phyloP scores from a whole-genome alignment of 73 alveolate species.

The Paramecium octaurelia region DNA sequence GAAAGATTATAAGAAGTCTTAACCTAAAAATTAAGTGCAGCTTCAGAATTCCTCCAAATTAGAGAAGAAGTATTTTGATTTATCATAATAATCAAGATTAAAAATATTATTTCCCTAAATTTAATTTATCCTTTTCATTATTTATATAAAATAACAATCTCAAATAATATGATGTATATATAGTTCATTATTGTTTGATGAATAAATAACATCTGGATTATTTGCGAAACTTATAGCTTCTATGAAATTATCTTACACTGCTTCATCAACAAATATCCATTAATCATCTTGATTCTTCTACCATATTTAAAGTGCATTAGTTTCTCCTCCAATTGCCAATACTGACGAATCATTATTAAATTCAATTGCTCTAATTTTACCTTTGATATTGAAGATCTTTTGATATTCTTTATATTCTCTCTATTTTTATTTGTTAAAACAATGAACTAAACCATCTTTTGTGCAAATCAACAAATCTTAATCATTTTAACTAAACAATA shows the following conservation, averaged over 20 bases:
- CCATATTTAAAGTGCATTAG: neutral
- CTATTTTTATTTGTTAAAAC: neutral
- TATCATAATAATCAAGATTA: slow-evolving; percentile 42
- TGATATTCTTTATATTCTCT: neutral
- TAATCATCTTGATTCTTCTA: neutral
- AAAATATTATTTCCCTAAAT: slow-evolving; percentile 48
- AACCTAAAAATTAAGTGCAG: slow-evolving; percentile 1
- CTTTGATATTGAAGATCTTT: neutral
- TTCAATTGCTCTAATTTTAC: neutral
- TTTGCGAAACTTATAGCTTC: neutral
- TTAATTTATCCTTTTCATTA: neutral
- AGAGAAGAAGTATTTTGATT: slow-evolving; percentile 48
- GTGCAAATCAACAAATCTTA: neutral
- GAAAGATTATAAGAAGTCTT: slow-evolving; percentile 39
- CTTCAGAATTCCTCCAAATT: slow-evolving; percentile 42
- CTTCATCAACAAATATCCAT: neutral
- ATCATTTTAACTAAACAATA: neutral
- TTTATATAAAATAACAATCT: neutral
- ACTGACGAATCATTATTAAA: neutral
- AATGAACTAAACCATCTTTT: neutral
- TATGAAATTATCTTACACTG: neutral
- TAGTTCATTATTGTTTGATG: neutral
- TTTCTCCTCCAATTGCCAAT: neutral
- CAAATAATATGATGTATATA: neutral
- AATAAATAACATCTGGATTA: neutral